Percentiles rank a stretch among this genome's conserved stretches.
Evolutionary conservation across 1,139 yeast species (phyloP).

Genomic region (Geotrichum carabidarum): DNA sequence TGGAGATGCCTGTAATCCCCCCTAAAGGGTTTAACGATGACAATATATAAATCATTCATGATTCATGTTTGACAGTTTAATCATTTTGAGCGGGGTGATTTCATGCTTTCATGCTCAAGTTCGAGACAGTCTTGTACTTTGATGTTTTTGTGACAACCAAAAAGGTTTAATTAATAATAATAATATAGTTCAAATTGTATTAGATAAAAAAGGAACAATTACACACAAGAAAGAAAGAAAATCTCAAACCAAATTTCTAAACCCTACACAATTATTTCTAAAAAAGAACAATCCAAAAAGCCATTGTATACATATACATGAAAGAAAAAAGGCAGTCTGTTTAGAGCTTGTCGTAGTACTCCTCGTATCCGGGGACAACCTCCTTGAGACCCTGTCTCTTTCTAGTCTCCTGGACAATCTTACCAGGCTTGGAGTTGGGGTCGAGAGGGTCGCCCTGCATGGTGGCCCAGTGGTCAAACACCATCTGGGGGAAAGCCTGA

Average conservation of each 20-base stretch:
- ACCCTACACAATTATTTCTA: too few relatives aligned
- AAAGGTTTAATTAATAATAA: too few relatives aligned
- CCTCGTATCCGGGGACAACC: conserved; percentile 97
- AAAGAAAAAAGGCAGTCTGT: conserved; percentile 24
- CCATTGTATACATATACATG: neutral
- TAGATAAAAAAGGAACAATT: neutral
- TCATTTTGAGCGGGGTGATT: too few relatives aligned
- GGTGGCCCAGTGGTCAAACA: conserved; percentile 96
- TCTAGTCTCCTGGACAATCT: conserved; percentile 83
- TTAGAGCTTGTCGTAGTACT: conserved; percentile 98
- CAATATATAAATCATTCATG: too few relatives aligned
- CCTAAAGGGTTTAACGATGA: too few relatives aligned
- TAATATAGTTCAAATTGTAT: neutral
- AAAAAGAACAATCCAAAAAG: neutral
- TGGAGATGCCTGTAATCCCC: too few relatives aligned
- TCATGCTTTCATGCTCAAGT: too few relatives aligned
- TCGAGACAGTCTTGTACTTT: too few relatives aligned
- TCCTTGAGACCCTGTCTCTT: conserved; percentile 97
- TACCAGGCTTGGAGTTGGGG: conserved; percentile 91
- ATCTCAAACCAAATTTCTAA: neutral
- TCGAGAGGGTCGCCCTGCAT: conserved; percentile 91
- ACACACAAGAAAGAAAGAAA: neutral
- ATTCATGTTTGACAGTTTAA: too few relatives aligned
- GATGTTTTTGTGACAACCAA: too few relatives aligned
- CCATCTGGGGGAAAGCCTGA: conserved; percentile 99